A percentile compares a stretch with the other conserved stretches of the same genome.
Conservation (phyloP, 345 rosid genomes). For the Raphanus sativus region DNA sequence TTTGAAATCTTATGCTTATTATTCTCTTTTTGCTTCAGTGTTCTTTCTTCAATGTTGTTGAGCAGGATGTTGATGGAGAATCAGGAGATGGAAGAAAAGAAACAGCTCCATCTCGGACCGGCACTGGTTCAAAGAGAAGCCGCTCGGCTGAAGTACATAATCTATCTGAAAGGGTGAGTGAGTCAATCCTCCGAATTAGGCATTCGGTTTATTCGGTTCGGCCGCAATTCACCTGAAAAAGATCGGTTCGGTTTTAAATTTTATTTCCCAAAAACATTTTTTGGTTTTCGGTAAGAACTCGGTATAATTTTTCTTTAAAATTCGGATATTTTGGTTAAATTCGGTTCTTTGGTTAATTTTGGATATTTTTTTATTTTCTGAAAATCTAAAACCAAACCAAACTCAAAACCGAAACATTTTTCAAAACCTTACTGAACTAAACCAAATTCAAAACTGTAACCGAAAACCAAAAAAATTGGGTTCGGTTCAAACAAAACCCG, state of each 20-base stretch:
- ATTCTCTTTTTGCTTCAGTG: background rate
- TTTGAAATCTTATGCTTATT: background rate
- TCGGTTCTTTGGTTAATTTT: too few relatives aligned
- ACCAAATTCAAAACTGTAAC: background rate
- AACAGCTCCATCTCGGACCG: conserved; percentile 42
- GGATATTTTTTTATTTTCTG: background rate
- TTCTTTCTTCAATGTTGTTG: background rate
- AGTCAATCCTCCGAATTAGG: background rate
- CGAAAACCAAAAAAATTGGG: background rate
- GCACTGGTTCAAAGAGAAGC: conserved; percentile 67
- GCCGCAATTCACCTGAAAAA: background rate
- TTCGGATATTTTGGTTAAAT: background rate
- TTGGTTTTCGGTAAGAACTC: background rate
- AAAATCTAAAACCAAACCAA: background rate
- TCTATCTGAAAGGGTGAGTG: conserved; percentile 91
- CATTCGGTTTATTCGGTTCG: background rate
- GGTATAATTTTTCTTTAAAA: too few relatives aligned
- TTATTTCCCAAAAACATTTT: background rate
- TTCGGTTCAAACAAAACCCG: background rate
- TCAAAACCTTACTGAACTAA: background rate
- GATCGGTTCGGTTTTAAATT: too few relatives aligned
- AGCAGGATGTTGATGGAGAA: conserved; percentile 81
- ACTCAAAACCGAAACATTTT: background rate
- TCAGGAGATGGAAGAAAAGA: conserved; percentile 48
- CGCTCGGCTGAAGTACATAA: conserved; percentile 96